Conservation (phyloP, 1,139 yeast species). For the Casaregolazyma suthepensis region DNA sequence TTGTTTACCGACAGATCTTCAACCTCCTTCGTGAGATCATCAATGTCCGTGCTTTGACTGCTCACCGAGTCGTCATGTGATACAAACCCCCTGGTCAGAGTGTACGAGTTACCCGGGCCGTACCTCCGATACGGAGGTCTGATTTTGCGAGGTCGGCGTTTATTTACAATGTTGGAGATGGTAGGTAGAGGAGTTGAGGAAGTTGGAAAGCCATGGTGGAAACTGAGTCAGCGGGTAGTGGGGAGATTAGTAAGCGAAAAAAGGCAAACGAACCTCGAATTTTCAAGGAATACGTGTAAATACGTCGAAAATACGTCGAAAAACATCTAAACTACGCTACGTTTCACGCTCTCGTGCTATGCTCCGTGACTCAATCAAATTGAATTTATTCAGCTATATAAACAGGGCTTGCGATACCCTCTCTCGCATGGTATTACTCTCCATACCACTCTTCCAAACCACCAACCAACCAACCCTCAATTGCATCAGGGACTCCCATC, state of each 20-base stretch:
- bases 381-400: not conserved
- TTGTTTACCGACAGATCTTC: constrained; percentile 11
- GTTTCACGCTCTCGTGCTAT: too few relatives aligned
- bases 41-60: not conserved
- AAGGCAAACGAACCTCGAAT: too few relatives aligned
- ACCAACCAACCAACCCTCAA: not conserved
- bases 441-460: constrained; percentile 6
- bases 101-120: constrained; percentile 23
- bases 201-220: not conserved
- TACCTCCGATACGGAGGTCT: constrained; percentile 66
- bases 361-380: not conserved
- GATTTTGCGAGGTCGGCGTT: constrained; percentile 74
- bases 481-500: constrained; percentile 7
- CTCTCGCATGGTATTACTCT: not conserved
- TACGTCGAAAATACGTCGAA: too few relatives aligned
- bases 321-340: too few relatives aligned
- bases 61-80: not conserved
- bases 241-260: not conserved
- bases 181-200: not conserved
- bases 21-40: constrained; percentile 13
- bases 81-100: constrained; percentile 8
- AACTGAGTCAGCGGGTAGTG: not conserved
- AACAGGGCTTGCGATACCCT: constrained; percentile 3
- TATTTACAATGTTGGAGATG: constrained; percentile 61
- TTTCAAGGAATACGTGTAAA: too few relatives aligned